Evolutionary conservation across 164 flowering plant genomes (phyloP).

Genomic region (Vitis rotundifolia): DNA sequence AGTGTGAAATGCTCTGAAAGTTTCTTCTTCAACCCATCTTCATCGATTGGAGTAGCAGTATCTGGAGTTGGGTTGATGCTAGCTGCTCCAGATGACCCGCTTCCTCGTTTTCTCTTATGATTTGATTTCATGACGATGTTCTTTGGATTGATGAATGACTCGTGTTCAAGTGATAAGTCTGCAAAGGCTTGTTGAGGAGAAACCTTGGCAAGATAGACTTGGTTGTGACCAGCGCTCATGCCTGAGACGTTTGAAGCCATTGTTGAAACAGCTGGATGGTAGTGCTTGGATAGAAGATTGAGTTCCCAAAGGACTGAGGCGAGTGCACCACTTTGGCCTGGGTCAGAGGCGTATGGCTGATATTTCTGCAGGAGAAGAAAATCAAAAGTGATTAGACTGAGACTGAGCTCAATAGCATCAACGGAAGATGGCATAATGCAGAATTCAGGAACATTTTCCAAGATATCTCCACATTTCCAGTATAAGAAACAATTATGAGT

Average conservation of each 20-base stretch:
- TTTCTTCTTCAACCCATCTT: slow-evolving; percentile 50
- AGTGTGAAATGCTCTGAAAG: slow-evolving; percentile 57
- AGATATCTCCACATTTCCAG: too few species aligned
- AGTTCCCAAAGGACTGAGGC: slow-evolving; percentile 91
- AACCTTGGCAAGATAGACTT: slow-evolving; percentile 40
- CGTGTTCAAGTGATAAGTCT: slow-evolving; percentile 52
- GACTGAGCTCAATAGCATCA: neutral
- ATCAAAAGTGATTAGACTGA: too few species aligned
- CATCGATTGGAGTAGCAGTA: slow-evolving; percentile 21
- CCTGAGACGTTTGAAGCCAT: slow-evolving; percentile 58
- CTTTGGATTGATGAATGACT: slow-evolving; percentile 32
- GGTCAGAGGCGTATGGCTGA: slow-evolving; percentile 75
- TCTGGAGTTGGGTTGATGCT: slow-evolving; percentile 1
- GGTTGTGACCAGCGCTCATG: slow-evolving; percentile 49
- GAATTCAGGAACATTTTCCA: too few species aligned
- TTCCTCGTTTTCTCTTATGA: slow-evolving; percentile 49
- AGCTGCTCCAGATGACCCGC: slow-evolving; percentile 6
- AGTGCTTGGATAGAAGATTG: slow-evolving; percentile 68
- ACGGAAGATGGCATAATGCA: too few species aligned
- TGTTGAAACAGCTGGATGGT: slow-evolving; percentile 63
- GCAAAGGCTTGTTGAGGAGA: slow-evolving; percentile 74
- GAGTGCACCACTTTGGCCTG: slow-evolving; percentile 79
- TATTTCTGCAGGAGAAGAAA: slow-evolving; percentile 52
- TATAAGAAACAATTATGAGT: too few species aligned
- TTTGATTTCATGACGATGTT: slow-evolving; percentile 23